These are phyloP conservation scores for Neonectria hederae DNA, from an alignment of 2,329 filamentous ascomycete species.

Conservation along the genomic window DNA sequence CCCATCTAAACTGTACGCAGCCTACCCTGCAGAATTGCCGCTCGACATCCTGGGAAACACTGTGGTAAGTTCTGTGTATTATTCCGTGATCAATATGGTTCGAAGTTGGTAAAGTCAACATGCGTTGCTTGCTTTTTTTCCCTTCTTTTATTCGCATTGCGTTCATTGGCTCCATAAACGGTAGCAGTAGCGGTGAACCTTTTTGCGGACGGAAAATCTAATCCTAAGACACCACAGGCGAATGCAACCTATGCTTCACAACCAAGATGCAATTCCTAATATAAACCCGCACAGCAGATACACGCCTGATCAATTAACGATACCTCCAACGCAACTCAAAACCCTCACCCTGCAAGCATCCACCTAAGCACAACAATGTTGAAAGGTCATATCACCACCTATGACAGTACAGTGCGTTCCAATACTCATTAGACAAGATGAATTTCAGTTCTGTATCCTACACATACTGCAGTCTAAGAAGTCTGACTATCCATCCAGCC, in stretches of 20 bases:
- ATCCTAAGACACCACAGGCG: not conserved
- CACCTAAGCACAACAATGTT: not conserved
- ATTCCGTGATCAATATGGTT: not conserved
- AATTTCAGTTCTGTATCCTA: constrained; percentile 8
- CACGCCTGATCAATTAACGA: not conserved
- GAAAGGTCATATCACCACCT: not conserved
- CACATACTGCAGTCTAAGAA: constrained; percentile 18
- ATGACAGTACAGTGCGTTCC: not conserved
- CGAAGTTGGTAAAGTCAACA: not conserved
- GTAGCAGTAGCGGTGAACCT: not conserved
- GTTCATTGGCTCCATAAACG: not conserved
- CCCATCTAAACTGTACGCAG: not conserved
- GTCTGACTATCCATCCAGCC: not conserved
- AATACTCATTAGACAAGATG: not conserved
- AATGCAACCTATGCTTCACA: not conserved
- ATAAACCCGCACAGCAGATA: too few species aligned
- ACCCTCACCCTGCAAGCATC: not conserved
- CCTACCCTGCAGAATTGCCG: constrained; percentile 11
- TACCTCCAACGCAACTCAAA: not conserved
- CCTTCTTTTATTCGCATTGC: not conserved
- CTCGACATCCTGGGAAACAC: not conserved
- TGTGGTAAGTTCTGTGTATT: not conserved
- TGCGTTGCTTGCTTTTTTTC: not conserved
- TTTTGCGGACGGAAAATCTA: not conserved
- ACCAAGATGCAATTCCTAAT: not conserved